Conservation (phyloP, 2,329 filamentous ascomycete species). For the Exophiala aquamarina region DNA sequence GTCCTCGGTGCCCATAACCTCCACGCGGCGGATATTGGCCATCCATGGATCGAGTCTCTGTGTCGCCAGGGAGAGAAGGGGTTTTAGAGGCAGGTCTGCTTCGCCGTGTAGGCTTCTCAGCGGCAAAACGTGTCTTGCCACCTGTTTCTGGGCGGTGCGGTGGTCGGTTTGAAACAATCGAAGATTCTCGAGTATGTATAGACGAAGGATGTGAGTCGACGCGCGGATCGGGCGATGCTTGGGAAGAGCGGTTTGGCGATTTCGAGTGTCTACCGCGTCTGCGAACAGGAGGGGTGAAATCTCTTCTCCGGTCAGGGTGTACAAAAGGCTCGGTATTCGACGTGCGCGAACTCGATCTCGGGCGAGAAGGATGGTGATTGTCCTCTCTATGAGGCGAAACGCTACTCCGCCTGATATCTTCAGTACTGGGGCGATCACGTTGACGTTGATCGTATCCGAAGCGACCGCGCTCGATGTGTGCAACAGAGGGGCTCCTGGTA, state of each 20-base stretch:
- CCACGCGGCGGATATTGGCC: conserved; percentile 33
- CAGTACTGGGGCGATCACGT: conserved; percentile 37
- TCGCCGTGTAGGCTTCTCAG: neutral
- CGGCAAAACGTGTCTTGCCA: conserved; percentile 4
- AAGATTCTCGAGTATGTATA: conserved; percentile 13
- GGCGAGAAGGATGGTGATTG: neutral
- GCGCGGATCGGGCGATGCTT: conserved; percentile 17
- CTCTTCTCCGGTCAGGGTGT: conserved; percentile 17
- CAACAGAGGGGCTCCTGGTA: conserved; percentile 27
- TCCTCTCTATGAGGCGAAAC: too few species aligned
- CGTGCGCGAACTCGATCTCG: conserved; percentile 27
- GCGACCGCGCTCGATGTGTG: conserved; percentile 19
- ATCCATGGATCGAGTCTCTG: conserved; percentile 32
- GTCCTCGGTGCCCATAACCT: conserved; percentile 36
- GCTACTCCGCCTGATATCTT: conserved; percentile 31
- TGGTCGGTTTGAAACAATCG: conserved; percentile 12
- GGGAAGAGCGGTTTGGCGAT: conserved; percentile 13
- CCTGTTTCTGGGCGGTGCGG: conserved; percentile 4
- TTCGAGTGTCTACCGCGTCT: conserved; percentile 27
- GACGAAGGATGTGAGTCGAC: conserved; percentile 12
- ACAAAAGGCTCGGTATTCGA: neutral
- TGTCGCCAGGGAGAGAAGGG: conserved; percentile 32
- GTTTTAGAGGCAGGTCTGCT: conserved; percentile 15
- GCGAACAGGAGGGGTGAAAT: conserved; percentile 34
- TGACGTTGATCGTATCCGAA: too few species aligned